Evolutionary conservation across 495 filamentous ascomycete species (phyloP), one percentile per base, ranked within the genome.

Genomic region (Amphirosellinia nigrospora): DNA sequence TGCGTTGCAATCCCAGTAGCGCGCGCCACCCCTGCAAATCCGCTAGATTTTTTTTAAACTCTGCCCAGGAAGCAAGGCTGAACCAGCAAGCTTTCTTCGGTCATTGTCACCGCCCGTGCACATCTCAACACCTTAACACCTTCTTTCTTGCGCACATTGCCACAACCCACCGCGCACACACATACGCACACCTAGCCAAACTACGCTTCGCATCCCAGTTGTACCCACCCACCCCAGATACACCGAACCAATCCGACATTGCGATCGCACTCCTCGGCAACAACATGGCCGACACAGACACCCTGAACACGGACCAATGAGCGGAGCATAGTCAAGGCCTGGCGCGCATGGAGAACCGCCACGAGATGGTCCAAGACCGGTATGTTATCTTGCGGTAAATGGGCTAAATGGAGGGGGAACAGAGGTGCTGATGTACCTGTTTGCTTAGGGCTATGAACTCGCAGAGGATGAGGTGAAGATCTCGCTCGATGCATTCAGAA

Each of bases 301-400:
- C 56, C 74, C 78, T 67, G 74, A 80, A 77, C 75, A 75, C 78
- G 39, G 82, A 83, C 82, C 58, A 87, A 89, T 73, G 88, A 90
- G 66, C 87, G 90, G 79, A 89, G 91, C 75, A 82, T 90, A 71
- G 89, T 90, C 68, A 86, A 87, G 71, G 87, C 95, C 59, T 97
- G 93, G 93, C 91, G 93, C 80, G 92, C 91, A 74, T 95, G 92
- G 90, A 85, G 88, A 77, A 97, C 93, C 3, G 88, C 94, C 90
- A 94, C 77, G 92, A 96, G 84, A 94, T 97, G 93, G 89, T 93
- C 38, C 85, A 86, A 67, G 93, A 97, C 75, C 84, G 93, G 92
- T 95, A 70, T 50, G 56, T 66, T 39, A 39, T 19, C 59, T 19
- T 34, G 11, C 32, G 21, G 6, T n/a, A 28, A 56, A n/a, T 23